phyloP scores from a whole-genome alignment of 305 asterid species.

The Fraxinus albicans region DNA sequence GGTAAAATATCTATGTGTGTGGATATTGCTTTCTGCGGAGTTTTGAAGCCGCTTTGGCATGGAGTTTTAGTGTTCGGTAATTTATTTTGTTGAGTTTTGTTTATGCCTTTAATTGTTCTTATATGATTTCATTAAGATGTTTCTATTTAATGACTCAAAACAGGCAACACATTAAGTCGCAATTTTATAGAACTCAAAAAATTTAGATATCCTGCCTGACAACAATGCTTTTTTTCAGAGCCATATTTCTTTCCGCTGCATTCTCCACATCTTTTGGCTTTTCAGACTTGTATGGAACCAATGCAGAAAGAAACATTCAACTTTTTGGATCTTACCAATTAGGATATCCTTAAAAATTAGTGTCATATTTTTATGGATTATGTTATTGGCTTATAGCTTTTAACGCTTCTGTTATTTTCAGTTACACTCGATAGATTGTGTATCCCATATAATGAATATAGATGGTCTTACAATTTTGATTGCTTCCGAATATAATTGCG shows the following conservation, averaged over 20 bases:
- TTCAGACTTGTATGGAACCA: not conserved
- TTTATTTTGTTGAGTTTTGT: slow-evolving; percentile 20
- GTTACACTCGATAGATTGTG: not conserved
- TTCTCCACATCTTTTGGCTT: not conserved
- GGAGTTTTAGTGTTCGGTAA: not conserved
- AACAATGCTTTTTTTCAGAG: not conserved
- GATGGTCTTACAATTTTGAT: not conserved
- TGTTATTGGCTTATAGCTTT: not conserved
- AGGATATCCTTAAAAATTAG: not conserved
- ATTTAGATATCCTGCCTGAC: not conserved
- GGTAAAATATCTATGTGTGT: not conserved
- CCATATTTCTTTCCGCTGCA: not conserved
- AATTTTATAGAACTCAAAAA: not conserved
- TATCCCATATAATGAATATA: not conserved
- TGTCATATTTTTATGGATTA: not conserved
- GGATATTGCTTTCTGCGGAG: not conserved
- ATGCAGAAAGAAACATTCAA: not conserved
- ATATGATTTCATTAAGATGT: not conserved
- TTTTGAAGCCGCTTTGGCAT: slow-evolving; percentile 7
- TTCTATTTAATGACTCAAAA: not conserved
- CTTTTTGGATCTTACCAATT: not conserved
- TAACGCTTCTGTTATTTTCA: not conserved
- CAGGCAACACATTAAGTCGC: not conserved
- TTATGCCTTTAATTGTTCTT: not conserved
- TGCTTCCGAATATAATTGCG: not conserved